Evolutionary conservation across 176 grass and related monocot species (phyloP), one percentile per base, ranked within the genome.

Genomic region (Saccharum officinarum): DNA sequence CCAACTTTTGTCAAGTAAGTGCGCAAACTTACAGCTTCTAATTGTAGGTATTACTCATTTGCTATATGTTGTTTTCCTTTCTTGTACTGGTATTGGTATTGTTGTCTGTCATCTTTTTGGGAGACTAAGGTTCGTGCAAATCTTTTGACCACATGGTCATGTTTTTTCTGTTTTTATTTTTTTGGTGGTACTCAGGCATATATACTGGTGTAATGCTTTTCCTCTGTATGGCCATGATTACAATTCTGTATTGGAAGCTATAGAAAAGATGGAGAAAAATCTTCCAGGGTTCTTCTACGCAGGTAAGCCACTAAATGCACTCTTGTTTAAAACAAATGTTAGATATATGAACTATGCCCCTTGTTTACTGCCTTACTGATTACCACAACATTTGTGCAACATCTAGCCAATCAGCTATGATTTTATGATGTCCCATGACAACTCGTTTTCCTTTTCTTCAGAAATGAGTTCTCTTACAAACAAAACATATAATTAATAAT

Each of bases 281-380:
- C 93, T 99, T 65, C 97, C 92, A 28, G 97, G 97, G 75, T 99
- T 99, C 88, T 94, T 99, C 86, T 94, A 95, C 62, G 97, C 97
- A 92, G 97, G 97, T 85, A 99, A 93, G 85, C 81, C 42, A 85
- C 88, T 59, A 40, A 34, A 73, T 75, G 37, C 20, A 42, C 15
- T 20, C 17, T 63, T 70, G 17, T 80, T 75, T 60, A 42, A 76
- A 86, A 47, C 5, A 73, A 72, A 79, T 70, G 45, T 46, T 78
- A n/a, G 23, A 15, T 80, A 49, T 73, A 26, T 65, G 17, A 63
- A 46, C 30, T 25, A 79, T 47, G 10, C 37, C 17, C 49, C 82
- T 73, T 60, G 15, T 70, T 68, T 17, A 78, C 16, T 70, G 75
- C 13, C 10, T 69, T 38, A 71, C 23, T 60, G 75, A 8, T 11